Evolutionary conservation across 2,329 filamentous ascomycete species (phyloP).

Genomic region (Nemania diffusa): DNA sequence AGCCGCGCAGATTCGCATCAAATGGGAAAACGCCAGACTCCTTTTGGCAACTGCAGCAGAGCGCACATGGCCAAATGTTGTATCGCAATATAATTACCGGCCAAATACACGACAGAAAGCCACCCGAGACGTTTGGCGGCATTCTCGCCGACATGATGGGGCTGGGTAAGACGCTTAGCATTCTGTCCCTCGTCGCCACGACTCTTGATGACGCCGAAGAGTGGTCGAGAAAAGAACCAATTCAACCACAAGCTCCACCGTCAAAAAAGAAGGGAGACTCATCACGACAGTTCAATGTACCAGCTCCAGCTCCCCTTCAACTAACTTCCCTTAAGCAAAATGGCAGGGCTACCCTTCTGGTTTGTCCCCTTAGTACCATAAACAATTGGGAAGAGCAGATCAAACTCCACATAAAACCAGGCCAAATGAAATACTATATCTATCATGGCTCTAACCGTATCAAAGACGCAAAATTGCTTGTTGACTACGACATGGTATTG

Average conservation of each 20-base stretch:
- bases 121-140: slow-evolving; percentile 75
- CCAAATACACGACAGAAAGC: slow-evolving; percentile 67
- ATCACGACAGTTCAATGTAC: slow-evolving; percentile 51
- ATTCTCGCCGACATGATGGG: slow-evolving; percentile 90
- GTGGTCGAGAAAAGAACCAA: slow-evolving; percentile 68
- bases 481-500: slow-evolving; percentile 83
- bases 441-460: slow-evolving; percentile 86
- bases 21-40: slow-evolving; percentile 72
- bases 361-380: slow-evolving; percentile 90
- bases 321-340: slow-evolving; percentile 70
- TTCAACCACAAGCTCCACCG: slow-evolving; percentile 57
- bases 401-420: slow-evolving; percentile 77
- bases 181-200: slow-evolving; percentile 79
- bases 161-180: slow-evolving; percentile 86
- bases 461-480: slow-evolving; percentile 74
- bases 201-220: slow-evolving; percentile 70
- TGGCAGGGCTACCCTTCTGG: slow-evolving; percentile 81
- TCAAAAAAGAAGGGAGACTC: slow-evolving; percentile 52
- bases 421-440: slow-evolving; percentile 76
- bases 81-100: slow-evolving; percentile 91
- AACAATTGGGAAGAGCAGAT: slow-evolving; percentile 97
- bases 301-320: slow-evolving; percentile 57
- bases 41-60: slow-evolving; percentile 76
- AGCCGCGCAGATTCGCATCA: slow-evolving; percentile 66
- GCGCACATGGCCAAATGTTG: slow-evolving; percentile 61